Conservation (phyloP, 139 green algal genomes). For the Chlorella sorokiniana region DNA sequence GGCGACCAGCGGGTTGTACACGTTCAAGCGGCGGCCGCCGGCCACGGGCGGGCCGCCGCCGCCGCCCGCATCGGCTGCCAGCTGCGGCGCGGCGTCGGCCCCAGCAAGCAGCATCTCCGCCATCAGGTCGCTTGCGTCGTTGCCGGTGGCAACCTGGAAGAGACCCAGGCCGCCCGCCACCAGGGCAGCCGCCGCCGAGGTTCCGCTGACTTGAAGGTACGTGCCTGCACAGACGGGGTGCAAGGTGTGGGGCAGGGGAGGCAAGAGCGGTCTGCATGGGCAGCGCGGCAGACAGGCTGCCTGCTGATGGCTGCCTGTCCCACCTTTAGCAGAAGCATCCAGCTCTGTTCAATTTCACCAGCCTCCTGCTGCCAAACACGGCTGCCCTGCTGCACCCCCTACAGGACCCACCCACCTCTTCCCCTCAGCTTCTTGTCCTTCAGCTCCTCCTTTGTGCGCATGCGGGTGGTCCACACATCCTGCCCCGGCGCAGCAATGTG, state of each 20-base stretch:
- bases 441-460: neutral
- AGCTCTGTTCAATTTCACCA: too few relatives aligned
- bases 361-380: too few relatives aligned
- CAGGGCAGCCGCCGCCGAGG: neutral
- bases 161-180: conserved; percentile 9
- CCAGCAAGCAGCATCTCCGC: neutral
- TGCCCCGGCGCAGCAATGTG: neutral
- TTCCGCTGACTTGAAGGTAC: neutral
- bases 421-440: neutral
- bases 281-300: too few relatives aligned
- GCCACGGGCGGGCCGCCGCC: neutral
- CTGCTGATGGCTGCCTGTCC: too few relatives aligned
- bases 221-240: too few relatives aligned
- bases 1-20: neutral
- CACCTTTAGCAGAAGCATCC: too few relatives aligned
- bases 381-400: too few relatives aligned
- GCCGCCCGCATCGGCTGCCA: too few relatives aligned
- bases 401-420: too few relatives aligned
- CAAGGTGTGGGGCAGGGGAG: too few relatives aligned
- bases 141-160: neutral
- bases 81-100: neutral
- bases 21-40: neutral
- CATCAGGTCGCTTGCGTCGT: neutral
- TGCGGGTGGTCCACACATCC: neutral
- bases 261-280: too few relatives aligned